Evolutionary conservation across 768 basidiomycete genomes (phyloP), one percentile per base, ranked within the genome.

Genomic region (Rhodosporidiobolus odoratus): DNA sequence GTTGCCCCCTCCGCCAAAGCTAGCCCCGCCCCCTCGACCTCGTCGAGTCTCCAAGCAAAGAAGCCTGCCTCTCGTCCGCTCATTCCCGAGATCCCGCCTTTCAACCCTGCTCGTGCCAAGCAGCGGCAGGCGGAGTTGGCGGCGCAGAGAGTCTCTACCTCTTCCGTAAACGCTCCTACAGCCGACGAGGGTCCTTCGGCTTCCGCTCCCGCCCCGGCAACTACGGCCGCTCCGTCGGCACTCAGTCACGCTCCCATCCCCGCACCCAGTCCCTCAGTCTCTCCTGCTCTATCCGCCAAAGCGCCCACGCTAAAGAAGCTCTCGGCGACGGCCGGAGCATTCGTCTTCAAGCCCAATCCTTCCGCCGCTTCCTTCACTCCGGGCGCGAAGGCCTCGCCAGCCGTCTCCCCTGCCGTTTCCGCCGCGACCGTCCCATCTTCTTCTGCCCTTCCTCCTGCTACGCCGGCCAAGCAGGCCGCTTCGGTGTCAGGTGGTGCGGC

Each of bases 31-130:
- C n/a, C 52, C 52, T 8, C 66, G 10, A 56, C 56, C 2, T 30
- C 77, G 75, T 6, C 45, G 38, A 30, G 53, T 7, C 47, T 59
- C 32, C 59, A 69, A 41, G 52, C 75, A 32, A 71, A 61, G 53
- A 76, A 76, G 61, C 77, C 77, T 62, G 77, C 87, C n/a, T n/a
- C n/a, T 73, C 82, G 74, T 62, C 94, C 95, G 91, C 82, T 85
- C 77, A 94, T 98, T 68, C 90, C 91, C 75, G 76, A 87, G 40
- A 98, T 98, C 74, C 95, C 94, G 17, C 88, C 95, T 16, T 97
- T 92, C 84, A 88, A 87, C 77, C 89, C 91, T 65, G 80, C 71
- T 58, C 86, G 86, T 41, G 65, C 72, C 1, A 77, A 78, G 63
- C 69, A 69, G 9, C 35, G 58, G 25, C 61, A 70, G 34, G 68